These are phyloP conservation scores for Candida coleopterorum DNA, from an alignment of 805 yeast species.

Conservation along the genomic window DNA sequence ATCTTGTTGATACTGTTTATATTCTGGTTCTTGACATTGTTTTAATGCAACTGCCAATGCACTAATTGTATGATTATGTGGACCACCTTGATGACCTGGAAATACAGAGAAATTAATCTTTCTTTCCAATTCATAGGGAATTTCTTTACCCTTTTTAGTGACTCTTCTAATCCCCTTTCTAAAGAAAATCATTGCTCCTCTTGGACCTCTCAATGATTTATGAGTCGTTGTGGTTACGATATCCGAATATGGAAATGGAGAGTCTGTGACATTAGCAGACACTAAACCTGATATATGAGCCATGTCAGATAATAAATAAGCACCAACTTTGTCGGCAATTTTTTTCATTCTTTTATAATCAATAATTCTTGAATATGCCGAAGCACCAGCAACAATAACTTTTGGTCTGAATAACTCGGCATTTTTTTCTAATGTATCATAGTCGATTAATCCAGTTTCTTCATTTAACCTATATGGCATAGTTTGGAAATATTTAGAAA, in stretches of 20 bases:
- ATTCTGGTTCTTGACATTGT: constrained; percentile 89
- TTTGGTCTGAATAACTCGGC: constrained; percentile 94
- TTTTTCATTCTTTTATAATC: constrained; percentile 96
- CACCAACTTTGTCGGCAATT: constrained; percentile 96
- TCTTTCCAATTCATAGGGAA: constrained; percentile 85
- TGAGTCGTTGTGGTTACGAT: constrained; percentile 98
- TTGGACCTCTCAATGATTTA: constrained; percentile 97
- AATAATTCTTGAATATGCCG: constrained; percentile 94
- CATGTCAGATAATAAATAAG: constrained; percentile 95
- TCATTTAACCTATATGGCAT: constrained; percentile 96
- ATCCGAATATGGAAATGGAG: constrained; percentile 96
- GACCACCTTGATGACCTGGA: constrained; percentile 99
- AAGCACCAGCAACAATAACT: constrained; percentile 94
- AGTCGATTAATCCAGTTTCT: constrained; percentile 91
- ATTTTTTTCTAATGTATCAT: constrained; percentile 88
- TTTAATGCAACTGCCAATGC: constrained; percentile 96
- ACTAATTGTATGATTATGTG: constrained; percentile 98
- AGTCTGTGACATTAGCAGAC: constrained; percentile 92
- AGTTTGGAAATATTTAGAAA: constrained; percentile 94
- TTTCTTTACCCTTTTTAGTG: constrained; percentile 87
- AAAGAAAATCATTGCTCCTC: constrained; percentile 99
- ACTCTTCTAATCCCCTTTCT: constrained; percentile 90
- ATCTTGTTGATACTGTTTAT: constrained; percentile 81
- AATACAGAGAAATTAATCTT: constrained; percentile 96
- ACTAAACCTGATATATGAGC: constrained; percentile 97